Percentiles rank a stretch among this genome's conserved stretches.
Conservation (phyloP, 73 alveolate species). For the Paramecium sexaurelia region DNA sequence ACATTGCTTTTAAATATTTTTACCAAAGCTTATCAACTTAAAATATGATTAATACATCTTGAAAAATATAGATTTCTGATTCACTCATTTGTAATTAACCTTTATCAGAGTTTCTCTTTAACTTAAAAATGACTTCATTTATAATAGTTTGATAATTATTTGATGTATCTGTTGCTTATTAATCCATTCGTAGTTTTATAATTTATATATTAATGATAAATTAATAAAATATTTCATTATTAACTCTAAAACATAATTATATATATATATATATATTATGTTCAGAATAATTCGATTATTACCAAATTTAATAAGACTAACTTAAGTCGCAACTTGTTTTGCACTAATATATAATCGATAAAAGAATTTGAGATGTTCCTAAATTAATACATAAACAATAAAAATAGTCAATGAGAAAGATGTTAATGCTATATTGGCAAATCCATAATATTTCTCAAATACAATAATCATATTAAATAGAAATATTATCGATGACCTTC, state of each 20-base stretch:
- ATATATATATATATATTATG: neutral
- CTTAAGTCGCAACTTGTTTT: neutral
- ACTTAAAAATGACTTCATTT: neutral
- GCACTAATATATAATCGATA: neutral
- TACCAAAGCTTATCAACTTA: neutral
- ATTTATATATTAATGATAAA: neutral
- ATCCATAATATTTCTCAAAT: neutral
- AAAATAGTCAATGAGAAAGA: conserved; percentile 17
- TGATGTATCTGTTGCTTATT: neutral
- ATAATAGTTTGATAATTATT: neutral
- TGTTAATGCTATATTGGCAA: neutral
- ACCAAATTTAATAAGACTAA: neutral
- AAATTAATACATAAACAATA: neutral
- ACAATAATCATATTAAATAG: neutral
- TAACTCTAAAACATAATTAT: neutral
- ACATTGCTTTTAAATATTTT: neutral
- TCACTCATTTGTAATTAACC: neutral
- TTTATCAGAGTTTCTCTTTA: neutral
- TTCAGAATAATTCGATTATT: neutral
- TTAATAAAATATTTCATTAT: neutral
- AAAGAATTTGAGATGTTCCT: neutral
- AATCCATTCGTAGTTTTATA: neutral
- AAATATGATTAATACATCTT: neutral
- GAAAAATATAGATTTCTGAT: neutral
- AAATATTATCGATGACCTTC: neutral